Base-by-base conservation (phyloP, 2,329 filamentous ascomycete species). In the Fusarium sulawesiense region DNA sequence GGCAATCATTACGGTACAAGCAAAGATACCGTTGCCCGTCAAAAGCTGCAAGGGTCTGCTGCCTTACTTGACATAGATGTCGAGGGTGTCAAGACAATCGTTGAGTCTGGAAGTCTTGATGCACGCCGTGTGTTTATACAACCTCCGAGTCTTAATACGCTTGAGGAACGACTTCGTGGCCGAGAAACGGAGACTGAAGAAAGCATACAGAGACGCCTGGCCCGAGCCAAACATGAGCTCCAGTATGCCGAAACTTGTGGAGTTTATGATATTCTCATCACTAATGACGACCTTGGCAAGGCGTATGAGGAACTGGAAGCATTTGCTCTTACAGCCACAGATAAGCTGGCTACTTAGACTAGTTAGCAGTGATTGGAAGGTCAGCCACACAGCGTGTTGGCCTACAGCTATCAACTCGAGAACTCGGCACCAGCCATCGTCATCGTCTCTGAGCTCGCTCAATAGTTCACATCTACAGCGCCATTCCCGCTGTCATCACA, bases 401-500 rank as follows among this genome's bases (percentile, higher is more conserved):
- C 42, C 30, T 44, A 14, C 23, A n/a, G 21, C 21, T n/a, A 46
- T 20, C 13, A 47, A 40, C 12, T 11, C 23, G 13, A 49, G 23
- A 7, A 14, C 34, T 27, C 9, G 29, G 16, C 20, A 30, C 25
- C 11, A 34, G 53, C 56, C 34, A 45, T 41, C 53, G 53, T 44
- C 20, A 27, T 56, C 27, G 29, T 50, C 23, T 23, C 25, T n/a
- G 27, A 56, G 47, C 45, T 32, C 44, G 20, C 30, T 70, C 48
- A 67, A 49, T 46, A 41, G n/a, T 25, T 25, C 30, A 20, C 40
- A 42, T 44, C 62, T 41, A 23, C 50, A 48, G 49, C 68, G 59
- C 68, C 68, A 58, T 71, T 58, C 64, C 68, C 68, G 59, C 51
- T 48, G 40, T 57, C 50, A 57, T 45, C 41, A 16, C 50, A 53